Conservation (phyloP, 768 basidiomycete genomes). For the Phanerodontia chrysosporium region DNA sequence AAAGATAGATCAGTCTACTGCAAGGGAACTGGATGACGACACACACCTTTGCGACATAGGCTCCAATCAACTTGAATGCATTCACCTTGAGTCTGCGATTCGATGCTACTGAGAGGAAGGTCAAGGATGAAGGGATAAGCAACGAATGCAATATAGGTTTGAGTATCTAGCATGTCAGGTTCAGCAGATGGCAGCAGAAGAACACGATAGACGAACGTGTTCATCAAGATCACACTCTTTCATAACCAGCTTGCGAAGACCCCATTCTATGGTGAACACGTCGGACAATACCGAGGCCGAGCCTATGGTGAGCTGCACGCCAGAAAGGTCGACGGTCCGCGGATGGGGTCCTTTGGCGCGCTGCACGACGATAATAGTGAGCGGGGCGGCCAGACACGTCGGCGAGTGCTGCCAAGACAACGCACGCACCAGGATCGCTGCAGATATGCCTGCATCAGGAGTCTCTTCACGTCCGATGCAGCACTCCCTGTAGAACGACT, state of each 20-base stretch:
- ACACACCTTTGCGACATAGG: slow-evolving; percentile 70
- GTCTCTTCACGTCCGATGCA: slow-evolving; percentile 73
- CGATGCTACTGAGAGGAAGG: slow-evolving; percentile 81
- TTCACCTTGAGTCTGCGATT: slow-evolving; percentile 75
- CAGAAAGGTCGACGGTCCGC: slow-evolving; percentile 74
- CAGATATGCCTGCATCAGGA: slow-evolving; percentile 60
- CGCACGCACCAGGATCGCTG: slow-evolving; percentile 61
- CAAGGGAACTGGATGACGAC: not conserved
- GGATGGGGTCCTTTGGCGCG: slow-evolving; percentile 53
- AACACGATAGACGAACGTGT: slow-evolving; percentile 41
- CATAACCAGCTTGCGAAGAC: slow-evolving; percentile 77
- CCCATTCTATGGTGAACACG: slow-evolving; percentile 91
- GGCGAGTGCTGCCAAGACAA: slow-evolving; percentile 38
- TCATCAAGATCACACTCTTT: slow-evolving; percentile 88
- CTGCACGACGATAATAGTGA: slow-evolving; percentile 27
- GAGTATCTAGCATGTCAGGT: slow-evolving; percentile 47
- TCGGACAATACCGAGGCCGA: slow-evolving; percentile 83
- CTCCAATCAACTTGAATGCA: slow-evolving; percentile 77
- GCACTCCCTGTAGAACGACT: slow-evolving; percentile 83
- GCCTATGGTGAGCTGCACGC: slow-evolving; percentile 65
- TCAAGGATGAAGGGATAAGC: slow-evolving; percentile 75
- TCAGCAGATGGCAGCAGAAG: not conserved
- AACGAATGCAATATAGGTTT: slow-evolving; percentile 91
- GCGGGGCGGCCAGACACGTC: not conserved
- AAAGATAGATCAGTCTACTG: not conserved